Evolutionary conservation across 345 rosid genomes (phyloP), one percentile per base, ranked within the genome.

Genomic region (Gossypium arboreum): DNA sequence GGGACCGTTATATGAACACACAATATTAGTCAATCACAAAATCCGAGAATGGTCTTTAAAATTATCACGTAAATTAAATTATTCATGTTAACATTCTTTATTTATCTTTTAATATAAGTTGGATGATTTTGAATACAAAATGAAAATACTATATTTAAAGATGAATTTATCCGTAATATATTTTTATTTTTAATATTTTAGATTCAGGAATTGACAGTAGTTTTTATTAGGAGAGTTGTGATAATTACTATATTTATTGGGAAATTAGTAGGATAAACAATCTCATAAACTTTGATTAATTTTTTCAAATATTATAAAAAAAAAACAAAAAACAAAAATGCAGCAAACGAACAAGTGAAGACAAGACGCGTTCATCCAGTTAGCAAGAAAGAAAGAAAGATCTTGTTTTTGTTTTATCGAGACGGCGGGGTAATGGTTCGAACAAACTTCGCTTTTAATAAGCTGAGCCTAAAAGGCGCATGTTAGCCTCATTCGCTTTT

Each of bases 401-500:
- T 44, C 11, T 2, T 58, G 4, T 20, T 9, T 7, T 43, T 63
- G 24, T n/a, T 18, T 29, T 43, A 9, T 7, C 25, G 9, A n/a
- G 12, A 65, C 3, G 27, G 11, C 64, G 52, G 70, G 70, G 27
- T 16, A 65, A 18, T 43, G 27, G 45, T n/a, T 10, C 7, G 7
- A 34, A 34, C 41, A 4, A 34, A 5, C 41, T 5, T 5, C 41
- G 7, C 7, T 48, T 48, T 9, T 18, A n/a, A 6, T 8, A 7
- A 2, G 24, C 2, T 20, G 39, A 34, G 4, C 39, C 39, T 34
- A 34, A 2, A 1, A 0, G 39, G 77, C 73, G 73, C 63, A 50
- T 51, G 73, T 64, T 75, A 71, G 73, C 45, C 12, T 9, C 44
- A 45, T 58, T 45, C n/a, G 48, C 69, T 27, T 60, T 68, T 61